Evolutionary conservation across 805 yeast genomes (phyloP), one percentile per base, ranked within the genome.

Genomic region (Cyberlindnera lachancei): DNA sequence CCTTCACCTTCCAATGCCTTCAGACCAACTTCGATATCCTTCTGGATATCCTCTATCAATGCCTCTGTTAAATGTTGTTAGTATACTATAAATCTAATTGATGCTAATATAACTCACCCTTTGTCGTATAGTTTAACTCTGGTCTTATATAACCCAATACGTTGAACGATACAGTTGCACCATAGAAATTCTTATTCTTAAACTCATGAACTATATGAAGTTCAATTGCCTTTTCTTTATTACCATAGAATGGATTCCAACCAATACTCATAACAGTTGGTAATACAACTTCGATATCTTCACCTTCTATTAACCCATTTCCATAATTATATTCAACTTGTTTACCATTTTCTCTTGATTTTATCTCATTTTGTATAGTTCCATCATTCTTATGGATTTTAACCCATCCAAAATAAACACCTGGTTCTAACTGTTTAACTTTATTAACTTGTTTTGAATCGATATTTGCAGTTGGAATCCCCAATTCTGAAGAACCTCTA

Each of bases 191-290:
- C 9, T 61, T 48, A n/a, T n/a, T n/a, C 0, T 51, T 41, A 48
- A 87, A 92, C 26, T 77, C 59, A 58, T 86, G 94, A 34, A 92
- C 66, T 5, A 92, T 70, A 56, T 92, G 96, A 15, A 92, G 64
- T 48, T 92, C 94, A 4, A 92, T 94, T 0, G 95, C 78, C 58
- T 84, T 85, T 45, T 71, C 70, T 30, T 73, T 66, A 56, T 92
- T 88, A 17, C 77, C 71, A 60, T 75, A 92, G 53, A 79, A 90
- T 23, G 98, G 97, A 52, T 92, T 92, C 83, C 87, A 85, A 1
- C 99, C 99, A 14, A 92, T 68, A 7, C 95, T 84, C 84, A 90
- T 80, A 7, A 92, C 98, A 79, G 87, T 86, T 1, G 96, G 96
- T 17, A 75, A 61, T 2, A 66, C 67, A 14, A 59, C 58, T 31